Conservation (phyloP, 768 basidiomycete species). For the Amanita molliuscula region DNA sequence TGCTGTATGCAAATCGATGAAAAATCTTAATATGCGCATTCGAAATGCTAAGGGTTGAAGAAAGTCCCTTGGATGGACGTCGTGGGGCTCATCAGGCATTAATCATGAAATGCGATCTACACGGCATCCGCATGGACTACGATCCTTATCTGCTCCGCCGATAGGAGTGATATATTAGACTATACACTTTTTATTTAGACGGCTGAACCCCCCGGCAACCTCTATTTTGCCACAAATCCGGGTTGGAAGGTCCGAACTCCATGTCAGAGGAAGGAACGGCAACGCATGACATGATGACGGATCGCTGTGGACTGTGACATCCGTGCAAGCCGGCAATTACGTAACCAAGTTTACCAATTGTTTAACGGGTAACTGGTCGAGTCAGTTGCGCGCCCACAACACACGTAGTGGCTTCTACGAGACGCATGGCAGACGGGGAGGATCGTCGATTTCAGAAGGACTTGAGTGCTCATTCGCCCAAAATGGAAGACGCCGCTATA, state of each 20-base stretch:
- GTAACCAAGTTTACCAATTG: neutral
- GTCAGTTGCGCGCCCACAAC: neutral
- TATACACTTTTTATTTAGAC: neutral
- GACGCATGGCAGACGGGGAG: slow-evolving; percentile 31
- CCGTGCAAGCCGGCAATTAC: neutral
- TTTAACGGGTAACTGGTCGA: neutral
- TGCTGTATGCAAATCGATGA: slow-evolving; percentile 4
- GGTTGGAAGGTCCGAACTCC: neutral
- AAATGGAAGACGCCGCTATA: slow-evolving; percentile 53
- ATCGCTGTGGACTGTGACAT: neutral
- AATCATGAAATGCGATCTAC: neutral
- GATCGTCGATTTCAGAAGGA: slow-evolving; percentile 27
- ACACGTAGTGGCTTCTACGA: slow-evolving; percentile 55
- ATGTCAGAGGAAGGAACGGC: neutral
- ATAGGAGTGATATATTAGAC: neutral
- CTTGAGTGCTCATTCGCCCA: slow-evolving; percentile 28
- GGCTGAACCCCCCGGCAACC: neutral
- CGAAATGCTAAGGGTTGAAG: no score
- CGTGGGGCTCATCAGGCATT: neutral
- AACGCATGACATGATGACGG: neutral
- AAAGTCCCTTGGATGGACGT: neutral
- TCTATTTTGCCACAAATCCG: neutral
- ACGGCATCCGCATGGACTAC: neutral
- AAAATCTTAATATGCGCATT: neutral
- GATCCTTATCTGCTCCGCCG: neutral